Conservation (phyloP, 495 filamentous ascomycete species). For the Entonaema liquescens region DNA sequence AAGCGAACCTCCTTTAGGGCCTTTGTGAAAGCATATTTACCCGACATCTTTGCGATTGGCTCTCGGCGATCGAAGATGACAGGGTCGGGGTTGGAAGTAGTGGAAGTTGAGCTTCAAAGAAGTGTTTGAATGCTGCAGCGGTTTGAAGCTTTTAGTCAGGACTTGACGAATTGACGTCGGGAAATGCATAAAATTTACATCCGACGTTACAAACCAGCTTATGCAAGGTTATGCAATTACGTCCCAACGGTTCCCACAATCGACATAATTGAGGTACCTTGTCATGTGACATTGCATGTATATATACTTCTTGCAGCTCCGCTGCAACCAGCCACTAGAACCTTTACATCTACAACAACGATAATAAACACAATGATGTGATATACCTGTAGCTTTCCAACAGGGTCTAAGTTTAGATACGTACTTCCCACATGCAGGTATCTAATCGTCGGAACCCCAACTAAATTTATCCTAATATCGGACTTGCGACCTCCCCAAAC, state of each 20-base stretch:
- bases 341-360: no score
- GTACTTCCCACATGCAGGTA: background rate
- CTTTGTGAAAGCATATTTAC: constrained; percentile 90
- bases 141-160: constrained; percentile 3
- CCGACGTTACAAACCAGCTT: background rate
- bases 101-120: constrained; percentile 5
- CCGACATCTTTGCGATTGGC: constrained; percentile 71
- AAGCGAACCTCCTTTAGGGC: constrained; percentile 95
- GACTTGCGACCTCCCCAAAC: background rate
- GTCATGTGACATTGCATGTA: no score
- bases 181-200: constrained; percentile 18
- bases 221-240: background rate
- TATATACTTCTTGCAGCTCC: no score
- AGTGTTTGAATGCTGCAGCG: background rate
- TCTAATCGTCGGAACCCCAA: constrained; percentile 41
- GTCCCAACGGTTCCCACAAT: background rate
- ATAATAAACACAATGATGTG: no score
- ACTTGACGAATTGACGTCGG: constrained; percentile 8
- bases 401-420: no score
- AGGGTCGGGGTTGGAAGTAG: background rate
- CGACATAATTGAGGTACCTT: no score
- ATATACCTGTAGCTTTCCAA: no score
- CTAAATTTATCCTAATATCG: constrained; percentile 32
- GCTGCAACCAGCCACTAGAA: no score
- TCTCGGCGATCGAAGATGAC: constrained; percentile 18